Evolutionary conservation across 2,329 filamentous ascomycete species (phyloP).

Genomic region (Alternaria tenuissima): DNA sequence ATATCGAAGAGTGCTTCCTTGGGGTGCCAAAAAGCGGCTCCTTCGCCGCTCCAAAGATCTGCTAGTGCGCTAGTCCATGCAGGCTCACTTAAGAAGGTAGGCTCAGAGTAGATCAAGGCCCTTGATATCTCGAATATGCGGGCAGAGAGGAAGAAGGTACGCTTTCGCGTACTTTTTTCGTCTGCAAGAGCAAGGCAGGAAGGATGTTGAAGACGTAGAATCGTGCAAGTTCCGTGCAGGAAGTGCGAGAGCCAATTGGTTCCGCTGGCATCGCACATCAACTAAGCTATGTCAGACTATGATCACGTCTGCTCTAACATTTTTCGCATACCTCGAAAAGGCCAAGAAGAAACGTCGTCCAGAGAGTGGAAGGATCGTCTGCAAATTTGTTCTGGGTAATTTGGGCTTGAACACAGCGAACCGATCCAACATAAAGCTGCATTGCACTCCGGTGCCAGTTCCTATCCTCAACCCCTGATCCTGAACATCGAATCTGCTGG

Average conservation of each 20-base stretch:
- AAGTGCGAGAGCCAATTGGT: constrained; percentile 40
- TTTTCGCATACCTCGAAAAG: constrained; percentile 33
- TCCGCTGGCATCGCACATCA: constrained; percentile 39
- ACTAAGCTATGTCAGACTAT: constrained; percentile 16
- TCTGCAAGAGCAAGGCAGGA: constrained; percentile 11
- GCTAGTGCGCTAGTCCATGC: constrained; percentile 30
- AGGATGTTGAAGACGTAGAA: constrained; percentile 33
- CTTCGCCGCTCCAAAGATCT: constrained; percentile 25
- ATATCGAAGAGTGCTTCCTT: constrained; percentile 41
- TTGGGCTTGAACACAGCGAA: constrained; percentile 20
- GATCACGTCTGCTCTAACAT: neutral
- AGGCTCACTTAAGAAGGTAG: constrained; percentile 31
- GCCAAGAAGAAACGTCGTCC: constrained; percentile 38
- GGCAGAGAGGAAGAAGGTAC: constrained; percentile 35
- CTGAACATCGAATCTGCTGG: neutral
- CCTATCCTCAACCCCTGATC: constrained; percentile 1
- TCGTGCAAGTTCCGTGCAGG: constrained; percentile 36
- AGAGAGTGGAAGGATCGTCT: constrained; percentile 29
- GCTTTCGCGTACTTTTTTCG: constrained; percentile 13
- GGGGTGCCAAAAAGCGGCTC: constrained; percentile 27
- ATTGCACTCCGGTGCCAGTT: constrained; percentile 7
- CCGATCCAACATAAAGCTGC: constrained; percentile 30
- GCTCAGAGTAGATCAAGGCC: constrained; percentile 34
- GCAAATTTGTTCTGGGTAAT: constrained; percentile 22
- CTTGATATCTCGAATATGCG: constrained; percentile 41